phyloP scores from a whole-genome alignment of 345 rosid genomes.

The Citrus australasica region DNA sequence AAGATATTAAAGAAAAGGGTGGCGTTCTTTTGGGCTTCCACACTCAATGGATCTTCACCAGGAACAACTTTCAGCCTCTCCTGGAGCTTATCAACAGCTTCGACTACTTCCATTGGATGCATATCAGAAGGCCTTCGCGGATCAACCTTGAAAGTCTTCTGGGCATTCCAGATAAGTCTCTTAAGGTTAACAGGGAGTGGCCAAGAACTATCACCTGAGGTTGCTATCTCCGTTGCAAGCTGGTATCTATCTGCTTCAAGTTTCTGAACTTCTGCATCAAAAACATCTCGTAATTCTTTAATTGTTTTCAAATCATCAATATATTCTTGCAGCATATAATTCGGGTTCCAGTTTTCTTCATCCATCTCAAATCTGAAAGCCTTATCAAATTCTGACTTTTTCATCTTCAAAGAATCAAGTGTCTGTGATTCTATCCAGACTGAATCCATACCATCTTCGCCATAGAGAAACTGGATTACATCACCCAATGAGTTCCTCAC shows the following conservation, averaged over 20 bases:
- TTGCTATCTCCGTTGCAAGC: constrained; percentile 91
- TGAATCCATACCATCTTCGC: constrained; percentile 99
- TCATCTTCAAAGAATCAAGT: constrained; percentile 92
- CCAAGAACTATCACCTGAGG: constrained; percentile 90
- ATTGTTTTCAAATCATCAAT: constrained; percentile 89
- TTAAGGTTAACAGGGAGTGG: constrained; percentile 91
- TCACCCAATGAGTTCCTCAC: constrained; percentile 96
- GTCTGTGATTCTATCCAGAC: constrained; percentile 97
- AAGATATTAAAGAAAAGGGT: constrained; percentile 88
- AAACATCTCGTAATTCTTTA: constrained; percentile 84
- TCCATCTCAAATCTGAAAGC: constrained; percentile 84
- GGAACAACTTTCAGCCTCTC: constrained; percentile 96
- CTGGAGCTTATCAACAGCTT: constrained; percentile 92
- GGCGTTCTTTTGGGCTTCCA: constrained; percentile 99
- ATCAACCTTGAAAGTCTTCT: constrained; percentile 92
- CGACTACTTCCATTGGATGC: constrained; percentile 97
- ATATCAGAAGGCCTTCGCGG: constrained; percentile 70
- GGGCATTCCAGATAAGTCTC: constrained; percentile 97
- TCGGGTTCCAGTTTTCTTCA: constrained; percentile 84
- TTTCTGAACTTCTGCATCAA: constrained; percentile 91
- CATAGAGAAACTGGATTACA: constrained; percentile 96
- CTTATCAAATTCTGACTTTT: constrained; percentile 68
- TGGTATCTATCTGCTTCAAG: constrained; percentile 82
- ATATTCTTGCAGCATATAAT: constrained; percentile 72
- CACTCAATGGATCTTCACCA: constrained; percentile 81